Percentiles rank a stretch among this genome's conserved stretches.
Evolutionary conservation across 805 yeast genomes (phyloP).

Genomic region (Wickerhamiella bombiphila): DNA sequence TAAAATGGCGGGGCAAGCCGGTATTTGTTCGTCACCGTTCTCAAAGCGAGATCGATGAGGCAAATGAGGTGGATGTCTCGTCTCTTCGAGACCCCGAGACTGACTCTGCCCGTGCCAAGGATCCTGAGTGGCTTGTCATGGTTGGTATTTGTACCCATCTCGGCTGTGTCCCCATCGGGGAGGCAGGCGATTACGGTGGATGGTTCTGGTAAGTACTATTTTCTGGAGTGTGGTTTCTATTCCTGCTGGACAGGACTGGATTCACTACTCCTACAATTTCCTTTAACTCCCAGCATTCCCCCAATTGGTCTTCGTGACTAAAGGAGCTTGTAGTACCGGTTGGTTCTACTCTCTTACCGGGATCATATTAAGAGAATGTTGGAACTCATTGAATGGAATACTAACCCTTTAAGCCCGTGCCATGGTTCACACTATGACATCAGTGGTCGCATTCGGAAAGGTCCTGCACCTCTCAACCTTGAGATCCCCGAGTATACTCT

Average conservation of each 20-base stretch:
- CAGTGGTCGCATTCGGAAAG: constrained; percentile 99
- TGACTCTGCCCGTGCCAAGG: constrained; percentile 85
- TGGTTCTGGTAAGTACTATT: too few relatives aligned
- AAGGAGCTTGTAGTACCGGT: too few relatives aligned
- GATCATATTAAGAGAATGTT: too few relatives aligned
- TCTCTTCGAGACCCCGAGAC: constrained; percentile 85
- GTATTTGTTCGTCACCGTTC: constrained; percentile 99
- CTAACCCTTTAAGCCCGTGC: too few relatives aligned
- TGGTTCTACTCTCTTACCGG: too few relatives aligned
- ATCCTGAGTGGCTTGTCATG: constrained; percentile 98
- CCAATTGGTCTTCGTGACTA: too few relatives aligned
- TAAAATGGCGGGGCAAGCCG: constrained; percentile 99
- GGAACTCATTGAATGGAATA: too few relatives aligned
- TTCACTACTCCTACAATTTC: too few relatives aligned
- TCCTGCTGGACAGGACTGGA: too few relatives aligned
- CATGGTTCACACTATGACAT: constrained; percentile 99
- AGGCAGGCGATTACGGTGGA: constrained; percentile 98
- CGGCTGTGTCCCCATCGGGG: constrained; percentile 99
- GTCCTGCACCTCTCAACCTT: constrained; percentile 98
- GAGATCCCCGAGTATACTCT: constrained; percentile 90
- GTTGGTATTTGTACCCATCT: constrained; percentile 98
- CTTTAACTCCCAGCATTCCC: too few relatives aligned
- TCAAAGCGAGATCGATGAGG: constrained; percentile 81
- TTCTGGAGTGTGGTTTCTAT: too few relatives aligned
- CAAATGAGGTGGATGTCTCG: constrained; percentile 64